Base-by-base conservation (phyloP, 495 filamentous ascomycete species). In the Schizothecium vesticola region DNA sequence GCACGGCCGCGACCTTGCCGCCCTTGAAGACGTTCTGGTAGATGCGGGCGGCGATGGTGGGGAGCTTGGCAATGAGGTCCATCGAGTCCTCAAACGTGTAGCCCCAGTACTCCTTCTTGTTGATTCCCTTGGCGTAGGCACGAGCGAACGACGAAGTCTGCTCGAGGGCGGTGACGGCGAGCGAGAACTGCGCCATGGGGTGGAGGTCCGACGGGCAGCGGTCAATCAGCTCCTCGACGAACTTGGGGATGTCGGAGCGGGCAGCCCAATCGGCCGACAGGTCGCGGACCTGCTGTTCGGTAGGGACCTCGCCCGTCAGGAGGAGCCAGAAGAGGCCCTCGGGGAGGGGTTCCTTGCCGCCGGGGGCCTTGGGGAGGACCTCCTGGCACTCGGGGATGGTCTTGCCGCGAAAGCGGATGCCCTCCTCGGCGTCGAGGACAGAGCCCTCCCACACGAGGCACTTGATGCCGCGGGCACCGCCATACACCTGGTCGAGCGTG, bases 261-360 rank as follows among this genome's bases (percentile, higher is more conserved):
- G 95, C 95, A 81, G 95, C 95, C 96, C 94, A 98, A 80, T 98
- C 96, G 60, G 94, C 93, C 73, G 96, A 98, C 69, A 99, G 89
- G 68, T 94, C 93, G 77, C 93, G 93, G 71, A 97, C 96, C 85
- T 99, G 95, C 85, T 97, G 91, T 85, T 96, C 95, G 67, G 88
- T 92, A 69, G 95, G 95, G 71, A 99, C 90, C 84, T 99, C 94
- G 68, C 95, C 95, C 69, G 95, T 99, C 79, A 99, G 81, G 76
- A 99, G 91, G 69, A 99, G 90, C 96, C 96, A 99, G 91, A 99
- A 99, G 80, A 99, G 92, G 87, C 93, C 96, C 88, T 99, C 95
- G 51, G 95, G 95, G 21, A 99, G 87, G 74, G 96, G 96, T 86
- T 99, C 94, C 80, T 92, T 82, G 83, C 95, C 95, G 74, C 95